phyloP scores from a whole-genome alignment of 2,329 filamentous ascomycete species.

The Drechslerella stenobrocha region DNA sequence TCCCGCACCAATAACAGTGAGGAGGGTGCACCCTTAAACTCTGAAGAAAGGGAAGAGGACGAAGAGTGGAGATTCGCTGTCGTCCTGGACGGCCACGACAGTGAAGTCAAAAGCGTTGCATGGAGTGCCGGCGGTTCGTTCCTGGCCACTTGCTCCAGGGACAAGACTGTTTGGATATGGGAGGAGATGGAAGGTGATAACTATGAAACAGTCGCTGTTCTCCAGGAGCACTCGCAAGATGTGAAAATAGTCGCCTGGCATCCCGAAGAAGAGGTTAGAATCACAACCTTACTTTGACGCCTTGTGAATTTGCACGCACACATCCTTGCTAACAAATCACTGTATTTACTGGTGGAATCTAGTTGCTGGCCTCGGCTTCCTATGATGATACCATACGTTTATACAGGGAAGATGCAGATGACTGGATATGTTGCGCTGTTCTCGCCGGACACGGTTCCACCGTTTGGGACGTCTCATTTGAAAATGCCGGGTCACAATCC shows the following conservation, averaged over 20 bases:
- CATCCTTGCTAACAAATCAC: conserved; percentile 4
- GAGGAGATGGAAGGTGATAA: conserved; percentile 94
- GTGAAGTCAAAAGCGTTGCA: conserved; percentile 80
- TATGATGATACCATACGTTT: conserved; percentile 91
- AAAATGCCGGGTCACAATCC: conserved; percentile 58
- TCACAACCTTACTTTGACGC: conserved; percentile 58
- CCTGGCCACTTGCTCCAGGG: conserved; percentile 85
- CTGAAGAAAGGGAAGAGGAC: conserved; percentile 62
- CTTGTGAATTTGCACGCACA: no score
- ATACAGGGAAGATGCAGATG: conserved; percentile 87
- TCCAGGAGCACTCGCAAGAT: conserved; percentile 92
- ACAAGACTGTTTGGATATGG: conserved; percentile 98
- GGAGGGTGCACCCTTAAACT: conserved; percentile 55
- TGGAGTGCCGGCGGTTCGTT: conserved; percentile 75
- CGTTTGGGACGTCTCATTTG: conserved; percentile 85
- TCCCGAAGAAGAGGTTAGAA: conserved; percentile 62
- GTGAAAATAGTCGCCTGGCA: conserved; percentile 95
- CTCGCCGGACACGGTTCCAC: conserved; percentile 80
- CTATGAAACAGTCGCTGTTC: conserved; percentile 92
- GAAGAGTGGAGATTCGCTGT: conserved; percentile 92
- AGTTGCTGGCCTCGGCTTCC: conserved; percentile 79
- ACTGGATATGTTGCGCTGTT: conserved; percentile 87
- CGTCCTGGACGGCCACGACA: conserved; percentile 91
- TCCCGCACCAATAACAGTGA: conserved; percentile 52
- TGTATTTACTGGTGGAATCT: conserved; percentile 56